phyloP scores from a whole-genome alignment of 208 protist genomes.

The Leptomonas pyrrhocoris region DNA sequence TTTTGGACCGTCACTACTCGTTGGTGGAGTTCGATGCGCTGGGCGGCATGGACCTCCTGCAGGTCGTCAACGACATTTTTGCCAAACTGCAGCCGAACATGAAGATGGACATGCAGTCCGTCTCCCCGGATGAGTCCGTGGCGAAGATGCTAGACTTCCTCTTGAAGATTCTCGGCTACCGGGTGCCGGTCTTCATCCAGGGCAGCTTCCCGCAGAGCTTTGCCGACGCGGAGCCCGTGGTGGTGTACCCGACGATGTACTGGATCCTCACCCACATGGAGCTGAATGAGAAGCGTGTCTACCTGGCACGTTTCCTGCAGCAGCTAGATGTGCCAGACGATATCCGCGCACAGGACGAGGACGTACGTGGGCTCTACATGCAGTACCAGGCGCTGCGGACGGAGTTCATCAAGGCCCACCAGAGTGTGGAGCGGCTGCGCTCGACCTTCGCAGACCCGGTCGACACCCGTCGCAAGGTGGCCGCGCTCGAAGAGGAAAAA shows the following conservation, averaged over 20 bases:
- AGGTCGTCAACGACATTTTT: constrained; percentile 89
- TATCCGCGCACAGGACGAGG: constrained; percentile 87
- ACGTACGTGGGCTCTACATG: constrained; percentile 79
- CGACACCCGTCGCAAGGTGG: constrained; percentile 73
- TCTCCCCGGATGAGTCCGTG: constrained; percentile 47
- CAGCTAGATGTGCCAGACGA: constrained; percentile 85
- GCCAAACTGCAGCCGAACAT: constrained; percentile 66
- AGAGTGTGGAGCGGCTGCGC: constrained; percentile 78
- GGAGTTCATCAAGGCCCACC: constrained; percentile 85
- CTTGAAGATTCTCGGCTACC: constrained; percentile 82
- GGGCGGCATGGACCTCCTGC: constrained; percentile 62
- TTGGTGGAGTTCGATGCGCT: constrained; percentile 90
- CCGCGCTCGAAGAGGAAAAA: constrained; percentile 77
- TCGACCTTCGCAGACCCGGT: constrained; percentile 74
- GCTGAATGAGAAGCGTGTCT: constrained; percentile 90
- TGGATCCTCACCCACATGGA: constrained; percentile 90
- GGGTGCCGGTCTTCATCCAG: constrained; percentile 69
- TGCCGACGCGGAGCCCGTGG: constrained; percentile 68
- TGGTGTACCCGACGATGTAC: constrained; percentile 90
- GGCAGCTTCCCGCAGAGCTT: constrained; percentile 81
- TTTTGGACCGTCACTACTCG: constrained; percentile 73
- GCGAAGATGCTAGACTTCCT: constrained; percentile 84
- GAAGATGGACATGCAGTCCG: constrained; percentile 62
- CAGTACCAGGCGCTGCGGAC: constrained; percentile 84
- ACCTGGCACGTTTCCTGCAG: constrained; percentile 88